Base-by-base conservation (phyloP, 306 rosid species). In the Citrullus colocynthis region DNA sequence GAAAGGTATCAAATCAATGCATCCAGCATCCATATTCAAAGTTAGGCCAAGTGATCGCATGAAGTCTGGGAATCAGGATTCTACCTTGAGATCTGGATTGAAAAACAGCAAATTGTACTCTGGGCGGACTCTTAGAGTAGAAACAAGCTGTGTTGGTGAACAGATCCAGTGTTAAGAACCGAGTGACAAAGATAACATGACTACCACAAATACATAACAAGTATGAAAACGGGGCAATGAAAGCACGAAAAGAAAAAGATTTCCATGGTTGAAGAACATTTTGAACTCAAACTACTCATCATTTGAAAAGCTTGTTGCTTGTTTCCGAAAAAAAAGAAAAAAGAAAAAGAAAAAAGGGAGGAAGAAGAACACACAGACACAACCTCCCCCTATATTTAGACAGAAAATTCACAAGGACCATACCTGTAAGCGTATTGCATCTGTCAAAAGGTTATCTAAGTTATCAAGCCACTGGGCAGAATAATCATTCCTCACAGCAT, bases 381-480 rank as follows among this genome's bases (percentile, higher is more conserved):
- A 37, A 54, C 10, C 28, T 81, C 77, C 81, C 41, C 72, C 48
- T 45, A 51, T 18, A 15, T 7, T 39, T 39, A 55, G 37, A 48
- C 41, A 71, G 34, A 6, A 20, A 28, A 44, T 13, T 12, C 4
- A 6, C 17, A 4, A 5, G 70, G 58, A 83, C 34, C 77, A 80
- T 85, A 91, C 97, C 98, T 93, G 98, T 82, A 94, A 79, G 36
- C 77, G 90, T 81, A 92, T 85, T 82, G 95, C 96, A 86, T 94
- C 97, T 21, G 92, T 86, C 77, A 90, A 88, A 84, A 80, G 76
- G 84, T 85, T 81, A 78, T 85, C 86, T 24, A 78, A 77, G 56
- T 69, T 65, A 79, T 83, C 80, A 61, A 44, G 84, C 85, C 87
- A 80, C 78, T 42, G 81, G 78, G 74, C 78, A 79, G 78, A 79